Evolutionary conservation across 139 green algal genomes (phyloP).

Genomic region (Micractinium sp.): DNA sequence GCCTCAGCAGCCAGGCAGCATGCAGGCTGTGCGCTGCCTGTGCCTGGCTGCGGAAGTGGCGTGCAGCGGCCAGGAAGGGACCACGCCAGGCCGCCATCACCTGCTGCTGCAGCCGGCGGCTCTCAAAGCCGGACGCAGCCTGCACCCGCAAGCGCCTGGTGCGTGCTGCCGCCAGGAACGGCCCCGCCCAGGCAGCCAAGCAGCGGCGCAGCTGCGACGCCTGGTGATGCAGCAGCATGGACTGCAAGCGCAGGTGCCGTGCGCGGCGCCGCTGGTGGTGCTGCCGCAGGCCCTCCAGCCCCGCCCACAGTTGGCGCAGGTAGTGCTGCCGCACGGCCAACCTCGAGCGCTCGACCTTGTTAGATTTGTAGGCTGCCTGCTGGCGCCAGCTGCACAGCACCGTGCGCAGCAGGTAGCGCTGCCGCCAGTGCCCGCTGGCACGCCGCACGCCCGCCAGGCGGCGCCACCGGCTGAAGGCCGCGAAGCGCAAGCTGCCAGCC

Average conservation of each 20-base stretch:
- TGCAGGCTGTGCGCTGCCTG: neutral
- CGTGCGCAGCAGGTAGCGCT: neutral
- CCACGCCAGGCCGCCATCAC: neutral
- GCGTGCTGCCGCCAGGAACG: neutral
- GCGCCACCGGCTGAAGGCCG: neutral
- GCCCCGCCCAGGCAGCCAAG: neutral
- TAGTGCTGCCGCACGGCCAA: slow-evolving; percentile 6
- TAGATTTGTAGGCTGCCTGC: neutral
- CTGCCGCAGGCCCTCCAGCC: neutral
- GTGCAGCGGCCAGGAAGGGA: neutral
- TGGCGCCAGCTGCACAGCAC: neutral
- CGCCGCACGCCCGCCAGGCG: neutral
- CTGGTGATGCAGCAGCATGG: neutral
- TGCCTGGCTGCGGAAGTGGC: neutral
- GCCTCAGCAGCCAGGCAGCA: neutral
- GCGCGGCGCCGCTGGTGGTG: neutral
- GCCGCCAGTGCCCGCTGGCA: neutral
- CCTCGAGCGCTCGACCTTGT: neutral
- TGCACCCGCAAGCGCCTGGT: neutral
- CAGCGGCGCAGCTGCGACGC: neutral
- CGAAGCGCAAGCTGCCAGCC: neutral
- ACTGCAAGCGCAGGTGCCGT: neutral
- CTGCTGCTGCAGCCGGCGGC: neutral
- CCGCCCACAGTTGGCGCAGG: neutral
- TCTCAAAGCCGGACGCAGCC: neutral